Evolutionary conservation across 208 protist species (phyloP).

Genomic region (Herpetomonas tarakana): DNA sequence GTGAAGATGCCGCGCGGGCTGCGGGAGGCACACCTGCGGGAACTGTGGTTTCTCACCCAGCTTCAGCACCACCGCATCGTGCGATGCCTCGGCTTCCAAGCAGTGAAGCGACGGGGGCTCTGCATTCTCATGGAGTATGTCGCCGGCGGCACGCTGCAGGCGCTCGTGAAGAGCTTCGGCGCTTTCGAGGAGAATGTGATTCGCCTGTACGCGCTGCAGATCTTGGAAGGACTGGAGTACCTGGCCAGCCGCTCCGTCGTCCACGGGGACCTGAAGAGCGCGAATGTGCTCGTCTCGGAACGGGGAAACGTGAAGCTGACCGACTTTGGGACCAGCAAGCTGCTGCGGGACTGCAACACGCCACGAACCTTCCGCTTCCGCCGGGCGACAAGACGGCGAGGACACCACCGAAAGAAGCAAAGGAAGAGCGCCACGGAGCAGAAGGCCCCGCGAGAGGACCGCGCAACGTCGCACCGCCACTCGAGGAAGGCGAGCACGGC

Average conservation of each 20-base stretch:
- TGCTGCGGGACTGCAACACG: constrained; percentile 17
- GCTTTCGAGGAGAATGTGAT: constrained; percentile 84
- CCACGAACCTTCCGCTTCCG: not conserved
- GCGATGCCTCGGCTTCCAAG: constrained; percentile 75
- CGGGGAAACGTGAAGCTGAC: constrained; percentile 84
- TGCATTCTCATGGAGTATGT: constrained; percentile 92
- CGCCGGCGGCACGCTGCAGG: constrained; percentile 79
- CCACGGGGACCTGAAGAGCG: constrained; percentile 87
- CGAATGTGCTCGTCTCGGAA: constrained; percentile 82
- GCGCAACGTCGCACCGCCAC: too few relatives aligned
- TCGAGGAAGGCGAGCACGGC: not conserved
- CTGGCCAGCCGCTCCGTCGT: constrained; percentile 60
- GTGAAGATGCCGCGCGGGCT: not conserved
- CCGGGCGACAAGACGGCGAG: too few relatives aligned
- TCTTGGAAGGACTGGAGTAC: constrained; percentile 85
- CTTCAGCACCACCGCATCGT: constrained; percentile 82
- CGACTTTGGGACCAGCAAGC: constrained; percentile 88
- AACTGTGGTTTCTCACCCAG: constrained; percentile 73
- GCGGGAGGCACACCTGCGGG: constrained; percentile 33
- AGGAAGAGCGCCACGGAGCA: too few relatives aligned
- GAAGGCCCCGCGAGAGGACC: too few relatives aligned
- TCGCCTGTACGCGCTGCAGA: constrained; percentile 81
- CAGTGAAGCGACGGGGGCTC: constrained; percentile 31
- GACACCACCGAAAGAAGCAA: too few relatives aligned
- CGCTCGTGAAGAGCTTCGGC: constrained; percentile 80